A percentile compares a stretch with the other conserved stretches of the same genome.
Conservation (phyloP, 2,329 filamentous ascomycete species). For the Pezicula neosporulosa region DNA sequence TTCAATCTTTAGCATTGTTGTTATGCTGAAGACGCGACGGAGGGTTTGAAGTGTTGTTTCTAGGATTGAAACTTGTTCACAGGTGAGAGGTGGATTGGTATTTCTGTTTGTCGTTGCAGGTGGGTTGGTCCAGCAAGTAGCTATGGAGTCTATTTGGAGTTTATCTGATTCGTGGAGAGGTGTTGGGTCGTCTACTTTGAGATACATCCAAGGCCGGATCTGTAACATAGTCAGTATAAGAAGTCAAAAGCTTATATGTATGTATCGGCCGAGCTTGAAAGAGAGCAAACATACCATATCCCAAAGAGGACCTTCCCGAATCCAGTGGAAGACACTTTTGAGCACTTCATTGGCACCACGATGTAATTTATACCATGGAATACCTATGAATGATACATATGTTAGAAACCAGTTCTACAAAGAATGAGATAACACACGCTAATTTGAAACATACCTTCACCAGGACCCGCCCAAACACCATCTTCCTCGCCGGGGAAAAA, state of each 20-base stretch:
- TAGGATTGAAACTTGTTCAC: background rate
- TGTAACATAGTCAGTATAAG: too few relatives aligned
- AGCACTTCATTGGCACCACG: background rate
- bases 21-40: conserved; percentile 2
- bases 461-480: background rate
- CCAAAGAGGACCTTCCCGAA: conserved; percentile 12
- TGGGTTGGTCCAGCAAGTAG: background rate
- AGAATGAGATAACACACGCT: too few relatives aligned
- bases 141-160: background rate
- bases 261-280: conserved; percentile 3
- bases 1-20: conserved; percentile 13
- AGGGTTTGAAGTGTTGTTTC: background rate
- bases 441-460: background rate
- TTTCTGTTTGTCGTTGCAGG: background rate
- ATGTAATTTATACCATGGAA: background rate
- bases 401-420: too few relatives aligned
- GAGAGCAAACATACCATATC: background rate
- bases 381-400: background rate
- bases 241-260: too few relatives aligned
- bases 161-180: background rate
- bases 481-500: too few relatives aligned
- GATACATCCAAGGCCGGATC: background rate
- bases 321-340: conserved; percentile 11
- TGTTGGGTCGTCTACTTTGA: background rate
- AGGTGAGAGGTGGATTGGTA: background rate